phyloP scores from a whole-genome alignment of 805 yeast genomes.

The Candida morakotiae region DNA sequence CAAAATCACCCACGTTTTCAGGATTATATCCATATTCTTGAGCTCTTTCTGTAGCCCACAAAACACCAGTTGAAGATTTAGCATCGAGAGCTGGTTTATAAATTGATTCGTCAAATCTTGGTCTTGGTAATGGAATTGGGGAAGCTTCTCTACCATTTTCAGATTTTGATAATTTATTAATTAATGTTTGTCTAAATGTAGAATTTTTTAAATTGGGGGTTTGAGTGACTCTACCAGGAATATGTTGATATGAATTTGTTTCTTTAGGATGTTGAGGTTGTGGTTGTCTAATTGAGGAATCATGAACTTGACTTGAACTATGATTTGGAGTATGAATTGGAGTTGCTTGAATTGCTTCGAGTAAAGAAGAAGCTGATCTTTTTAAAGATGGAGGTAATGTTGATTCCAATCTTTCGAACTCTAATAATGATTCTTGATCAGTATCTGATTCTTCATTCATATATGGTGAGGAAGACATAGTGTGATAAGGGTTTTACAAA shows the following conservation, averaged over 20 bases:
- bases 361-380: conserved; percentile 34
- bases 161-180: conserved; percentile 24
- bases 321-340: conserved; percentile 2
- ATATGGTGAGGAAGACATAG: conserved; percentile 5
- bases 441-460: conserved; percentile 7
- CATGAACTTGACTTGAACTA: background rate
- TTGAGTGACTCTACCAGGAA: conserved; percentile 9
- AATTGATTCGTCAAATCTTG: conserved; percentile 39
- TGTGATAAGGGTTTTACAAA: background rate
- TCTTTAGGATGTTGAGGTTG: conserved; percentile 15
- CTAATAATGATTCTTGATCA: conserved; percentile 25
- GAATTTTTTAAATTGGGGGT: conserved; percentile 14
- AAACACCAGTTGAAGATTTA: conserved; percentile 56
- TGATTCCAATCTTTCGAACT: conserved; percentile 40
- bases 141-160: conserved; percentile 38
- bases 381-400: conserved; percentile 38
- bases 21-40: conserved; percentile 49
- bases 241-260: conserved; percentile 8
- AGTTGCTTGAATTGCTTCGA: conserved; percentile 24
- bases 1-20: conserved; percentile 44
- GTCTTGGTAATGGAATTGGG: conserved; percentile 50
- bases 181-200: conserved; percentile 13
- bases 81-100: conserved; percentile 58
- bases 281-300: conserved; percentile 13
- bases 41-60: conserved; percentile 64